A percentile compares a stretch with the other conserved stretches of the same genome.
Evolutionary conservation across 208 protist species (phyloP).

Genomic region (Blastocrithidia nonstop): DNA sequence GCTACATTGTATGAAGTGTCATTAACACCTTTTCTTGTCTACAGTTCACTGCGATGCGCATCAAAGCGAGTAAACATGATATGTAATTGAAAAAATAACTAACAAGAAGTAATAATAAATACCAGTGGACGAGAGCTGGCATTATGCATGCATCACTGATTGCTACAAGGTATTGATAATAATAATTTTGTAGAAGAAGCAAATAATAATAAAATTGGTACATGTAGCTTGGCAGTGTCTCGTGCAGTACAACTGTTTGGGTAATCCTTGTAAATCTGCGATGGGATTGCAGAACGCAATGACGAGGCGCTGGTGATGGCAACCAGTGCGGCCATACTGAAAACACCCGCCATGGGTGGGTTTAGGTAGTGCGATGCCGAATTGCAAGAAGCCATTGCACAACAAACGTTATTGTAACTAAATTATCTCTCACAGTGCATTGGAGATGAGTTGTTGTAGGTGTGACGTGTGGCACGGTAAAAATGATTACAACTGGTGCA

Average conservation of each 20-base stretch:
- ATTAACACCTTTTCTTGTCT: slow-evolving; percentile 37
- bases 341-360: slow-evolving; percentile 16
- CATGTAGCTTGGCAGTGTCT: too few relatives aligned
- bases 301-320: slow-evolving; percentile 21
- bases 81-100: too few relatives aligned
- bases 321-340: slow-evolving; percentile 5
- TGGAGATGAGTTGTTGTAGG: slow-evolving; percentile 24
- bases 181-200: too few relatives aligned
- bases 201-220: too few relatives aligned
- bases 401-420: slow-evolving; percentile 22
- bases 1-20: slow-evolving; percentile 20
- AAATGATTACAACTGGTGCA: slow-evolving; percentile 49
- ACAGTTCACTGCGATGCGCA: slow-evolving; percentile 10
- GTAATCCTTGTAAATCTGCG: slow-evolving; percentile 18
- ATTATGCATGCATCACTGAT: slow-evolving; percentile 14
- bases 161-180: slow-evolving; percentile 6
- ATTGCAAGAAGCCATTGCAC: slow-evolving; percentile 18
- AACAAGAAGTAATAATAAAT: too few relatives aligned
- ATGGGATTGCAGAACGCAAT: slow-evolving; percentile 32
- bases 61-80: slow-evolving; percentile 12
- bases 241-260: slow-evolving; percentile 39
- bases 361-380: slow-evolving; percentile 24
- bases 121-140: too few relatives aligned
- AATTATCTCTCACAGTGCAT: slow-evolving; percentile 19
- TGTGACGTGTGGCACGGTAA: slow-evolving; percentile 37